Percentiles rank a stretch among this genome's conserved stretches.
Conservation (phyloP, 129 eudicot species). For the Chrysanthemum seticuspe region DNA sequence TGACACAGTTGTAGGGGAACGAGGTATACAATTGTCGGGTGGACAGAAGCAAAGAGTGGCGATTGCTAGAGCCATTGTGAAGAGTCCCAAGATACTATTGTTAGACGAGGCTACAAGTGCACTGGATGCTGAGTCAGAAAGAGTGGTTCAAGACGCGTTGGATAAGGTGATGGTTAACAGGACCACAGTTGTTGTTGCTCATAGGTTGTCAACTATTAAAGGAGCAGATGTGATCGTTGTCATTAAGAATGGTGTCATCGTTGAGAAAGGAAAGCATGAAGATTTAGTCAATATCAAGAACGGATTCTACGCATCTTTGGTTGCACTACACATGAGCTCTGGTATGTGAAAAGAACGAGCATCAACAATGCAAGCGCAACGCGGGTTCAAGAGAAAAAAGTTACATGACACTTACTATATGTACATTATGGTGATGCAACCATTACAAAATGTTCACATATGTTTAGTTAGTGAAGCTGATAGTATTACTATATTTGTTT, state of each 20-base stretch:
- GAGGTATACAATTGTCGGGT: conserved; percentile 26
- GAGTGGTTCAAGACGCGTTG: conserved; percentile 27
- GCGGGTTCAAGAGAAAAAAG: too few relatives aligned
- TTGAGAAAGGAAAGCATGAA: conserved; percentile 25
- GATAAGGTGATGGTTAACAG: conserved; percentile 28
- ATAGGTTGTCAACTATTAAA: conserved; percentile 23
- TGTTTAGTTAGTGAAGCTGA: too few relatives aligned
- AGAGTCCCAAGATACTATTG: conserved; percentile 21
- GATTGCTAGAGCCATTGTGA: conserved; percentile 28
- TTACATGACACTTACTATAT: too few relatives aligned
- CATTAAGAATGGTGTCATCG: conserved; percentile 20
- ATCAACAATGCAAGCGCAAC: too few relatives aligned
- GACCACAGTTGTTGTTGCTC: conserved; percentile 28
- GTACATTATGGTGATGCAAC: too few relatives aligned
- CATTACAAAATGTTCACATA: too few relatives aligned
- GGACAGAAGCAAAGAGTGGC: conserved; percentile 28
- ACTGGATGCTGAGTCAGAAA: conserved; percentile 22
- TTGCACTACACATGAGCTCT: conserved; percentile 46
- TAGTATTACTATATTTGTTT: too few relatives aligned
- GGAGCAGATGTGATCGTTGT: conserved; percentile 20
- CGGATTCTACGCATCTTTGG: conserved; percentile 20
- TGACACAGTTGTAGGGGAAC: conserved; percentile 22
- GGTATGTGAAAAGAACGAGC: too few relatives aligned
- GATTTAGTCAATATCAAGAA: not conserved
- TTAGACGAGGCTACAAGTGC: conserved; percentile 29